Base-by-base conservation (phyloP, 805 yeast genomes). In the Yarrowia sp. region DNA sequence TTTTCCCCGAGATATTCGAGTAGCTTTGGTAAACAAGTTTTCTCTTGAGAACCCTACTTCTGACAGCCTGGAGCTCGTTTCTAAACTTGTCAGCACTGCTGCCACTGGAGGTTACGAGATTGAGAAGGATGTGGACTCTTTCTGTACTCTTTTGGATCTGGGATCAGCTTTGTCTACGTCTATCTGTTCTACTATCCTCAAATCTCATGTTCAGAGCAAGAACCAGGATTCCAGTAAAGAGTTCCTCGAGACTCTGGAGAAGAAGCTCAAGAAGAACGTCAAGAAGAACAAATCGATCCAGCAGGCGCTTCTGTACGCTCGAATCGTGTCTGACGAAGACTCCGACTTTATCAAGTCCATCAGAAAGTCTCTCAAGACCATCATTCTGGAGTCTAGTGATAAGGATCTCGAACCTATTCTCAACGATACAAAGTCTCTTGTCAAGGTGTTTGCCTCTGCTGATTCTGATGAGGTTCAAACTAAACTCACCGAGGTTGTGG, bases 271-370 rank as follows among this genome's bases (percentile, higher is more conserved):
- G 50, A 58, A 58, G 50, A 43, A 43, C 30, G 50, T 58, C 33
- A 58, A 58, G 50, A 58, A 58, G 50, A 58, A 33, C 40, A 42
- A 58, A 14, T 58, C 64, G 17, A 58, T 58, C 33, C 50, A 42
- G 50, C 64, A 58, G 38, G 64, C 64, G 7, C 39, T 58, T 12
- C 13, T 58, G 38, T 58, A 58, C 17, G 66, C 66, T n/a, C 66
- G 55, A 61, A 36, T 61, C 36, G 64, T 43, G 19, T 40, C 64
- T 33, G 49, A 42, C 17, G 50, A 14, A 17, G 64, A 58, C n/a
- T 58, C 64, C 3, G 50, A 58, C 49, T 58, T 42, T 19, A 58
- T 58, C 50, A 42, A 58, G 64, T 42, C 64, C 5, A 58, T 58
- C 30, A 50, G 64, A 43, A 43, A 58, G 64, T 42, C 64, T 9